Conservation (phyloP, 306 rosid species). For the Cucurbita argyrosperma region DNA sequence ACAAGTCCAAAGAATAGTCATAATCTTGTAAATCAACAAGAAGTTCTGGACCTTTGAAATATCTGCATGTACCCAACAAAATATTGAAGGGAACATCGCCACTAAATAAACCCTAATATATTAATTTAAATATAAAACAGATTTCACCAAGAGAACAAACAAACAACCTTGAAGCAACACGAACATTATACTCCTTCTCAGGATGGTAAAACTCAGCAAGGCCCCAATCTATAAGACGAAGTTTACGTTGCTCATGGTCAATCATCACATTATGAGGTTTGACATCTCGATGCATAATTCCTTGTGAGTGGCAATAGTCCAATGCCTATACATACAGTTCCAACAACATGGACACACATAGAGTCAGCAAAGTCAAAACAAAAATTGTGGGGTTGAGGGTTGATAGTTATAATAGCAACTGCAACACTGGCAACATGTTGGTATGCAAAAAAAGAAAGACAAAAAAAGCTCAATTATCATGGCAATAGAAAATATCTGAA, state of each 20-base stretch:
- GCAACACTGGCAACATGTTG: neutral
- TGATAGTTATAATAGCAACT: neutral
- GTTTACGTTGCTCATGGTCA: conserved; percentile 31
- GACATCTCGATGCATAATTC: conserved; percentile 39
- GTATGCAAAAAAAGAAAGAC: neutral
- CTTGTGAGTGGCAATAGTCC: conserved; percentile 34
- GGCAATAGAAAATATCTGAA: neutral
- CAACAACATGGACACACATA: neutral
- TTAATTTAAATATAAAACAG: neutral
- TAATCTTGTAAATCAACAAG: conserved; percentile 34
- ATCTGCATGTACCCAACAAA: conserved; percentile 10
- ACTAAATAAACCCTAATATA: neutral
- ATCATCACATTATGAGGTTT: conserved; percentile 44
- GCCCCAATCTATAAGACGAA: conserved; percentile 39
- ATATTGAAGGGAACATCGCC: neutral
- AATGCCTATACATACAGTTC: conserved; percentile 16
- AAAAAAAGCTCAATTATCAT: neutral
- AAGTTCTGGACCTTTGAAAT: conserved; percentile 38
- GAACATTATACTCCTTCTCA: conserved; percentile 33
- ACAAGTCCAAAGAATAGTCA: conserved; percentile 65
- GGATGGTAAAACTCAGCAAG: conserved; percentile 41
- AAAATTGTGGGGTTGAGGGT: neutral
- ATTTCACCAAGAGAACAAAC: neutral
- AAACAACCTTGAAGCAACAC: conserved; percentile 32
- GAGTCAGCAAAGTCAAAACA: neutral